Evolutionary conservation across 2,329 filamentous ascomycete genomes (phyloP), one percentile per base, ranked within the genome.

Genomic region (Trematosphaeria pertusa): DNA sequence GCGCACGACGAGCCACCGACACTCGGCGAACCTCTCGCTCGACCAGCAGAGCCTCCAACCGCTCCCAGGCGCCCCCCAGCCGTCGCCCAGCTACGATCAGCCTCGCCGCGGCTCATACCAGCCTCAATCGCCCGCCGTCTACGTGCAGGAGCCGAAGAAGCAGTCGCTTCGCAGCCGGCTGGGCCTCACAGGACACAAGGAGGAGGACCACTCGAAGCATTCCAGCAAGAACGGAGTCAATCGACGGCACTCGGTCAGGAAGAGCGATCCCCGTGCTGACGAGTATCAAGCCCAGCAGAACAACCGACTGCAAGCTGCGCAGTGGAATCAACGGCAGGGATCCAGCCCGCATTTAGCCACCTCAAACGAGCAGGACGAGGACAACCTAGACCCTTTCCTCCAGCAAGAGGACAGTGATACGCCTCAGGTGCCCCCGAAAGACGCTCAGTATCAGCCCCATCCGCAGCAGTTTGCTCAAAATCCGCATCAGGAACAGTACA

Each of bases 291-390:
- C 56, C 48, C 58, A 58, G 37, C 59, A 62, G 42, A 50, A 46
- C 15, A 61, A 62, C 24, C 61, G 59, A 26, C 45, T 61, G 33
- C 64, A 64, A 20, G 46, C 59, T 0, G 38, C 45, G 36, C 64
- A 59, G 52, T 57, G 53, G 40, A 49, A 50, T 20, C 52, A 48
- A 33, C 55, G 58, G 30, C 57, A 61, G 42, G 63, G 59, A 6
- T 71, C 69, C 26, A 67, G 60, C 40, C 53, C 62, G 24, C 62
- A 70, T 54, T 58, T 73, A 44, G 61, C 69, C 46, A 47, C 67
- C 17, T 69, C 69, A 4, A 52, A 59, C 51, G 71, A 73, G 59
- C 67, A 70, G 46, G 66, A 73, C 63, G 70, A 73, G 46, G 50
- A 60, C 49, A 58, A 70, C 43, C 61, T 72, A 19, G 70, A 73